Base-by-base conservation (phyloP, 164 flowering plant genomes). In the Macadamia tetraphylla region DNA sequence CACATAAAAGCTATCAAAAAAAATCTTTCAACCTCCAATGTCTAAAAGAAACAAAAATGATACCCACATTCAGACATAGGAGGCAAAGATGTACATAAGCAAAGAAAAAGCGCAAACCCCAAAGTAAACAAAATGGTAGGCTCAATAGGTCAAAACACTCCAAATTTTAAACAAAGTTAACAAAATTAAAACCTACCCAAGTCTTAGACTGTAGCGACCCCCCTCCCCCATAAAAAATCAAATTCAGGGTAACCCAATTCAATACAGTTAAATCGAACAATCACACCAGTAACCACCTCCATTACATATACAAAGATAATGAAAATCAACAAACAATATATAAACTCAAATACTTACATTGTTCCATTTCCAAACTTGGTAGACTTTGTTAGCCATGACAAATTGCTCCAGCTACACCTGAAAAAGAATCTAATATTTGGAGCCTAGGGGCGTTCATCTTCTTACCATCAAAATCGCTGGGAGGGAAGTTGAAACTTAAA, bases 341-440 rank as follows among this genome's bases (percentile, higher is more conserved):
- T 17, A 56, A 46, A 10, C 17, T 23, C 40, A 35, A 35, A 35
- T 35, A 35, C 40, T 35, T 35, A 35, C 40, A 35, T 35, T 35
- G 40, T 35, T 35, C 5, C 40, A 2, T 35, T 35, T 35, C 40
- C 40, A 35, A 5, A 35, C 84, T 81, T 87, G 74, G 72, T 83
- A 87, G n/a, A 87, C 84, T 64, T 87, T 87, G 76, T 81, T 81
- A 51, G 84, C 90, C 90, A 86, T 84, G 64, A 63, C 73, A 72
- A 51, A 42, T 32, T 42, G 46, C 70, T 23, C 68, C 42, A 8
- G 64, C 77, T 73, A 79, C 17, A 78, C 81, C 32, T 82, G 79
- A 29, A 23, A 75, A 53, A 46, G 81, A 79, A 72, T 77, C 80
- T 30, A 81, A 76, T 72, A 76, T 75, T 71, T 72, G 72, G 29